A percentile compares a stretch with the other conserved stretches of the same genome.
Evolutionary conservation across 768 basidiomycete genomes (phyloP).

Genomic region (Strobilomyces dryophilus): DNA sequence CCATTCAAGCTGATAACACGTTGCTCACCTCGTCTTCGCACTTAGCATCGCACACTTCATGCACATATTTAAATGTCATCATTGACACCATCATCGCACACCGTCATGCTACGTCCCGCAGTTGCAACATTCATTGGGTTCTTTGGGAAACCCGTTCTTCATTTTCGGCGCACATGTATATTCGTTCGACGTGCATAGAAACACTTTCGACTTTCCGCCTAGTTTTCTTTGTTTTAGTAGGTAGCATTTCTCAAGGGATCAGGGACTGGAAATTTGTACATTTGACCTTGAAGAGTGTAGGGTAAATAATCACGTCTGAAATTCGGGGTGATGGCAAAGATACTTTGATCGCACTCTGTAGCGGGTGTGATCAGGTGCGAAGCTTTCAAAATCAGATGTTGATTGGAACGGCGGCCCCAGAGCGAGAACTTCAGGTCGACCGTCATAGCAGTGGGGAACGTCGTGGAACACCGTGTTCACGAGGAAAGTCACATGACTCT

Average conservation of each 20-base stretch:
- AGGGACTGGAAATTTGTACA: constrained; percentile 1
- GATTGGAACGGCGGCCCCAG: no score
- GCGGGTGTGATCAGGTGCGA: not conserved
- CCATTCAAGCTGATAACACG: not conserved
- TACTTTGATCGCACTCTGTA: not conserved
- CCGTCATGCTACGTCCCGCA: constrained; percentile 1
- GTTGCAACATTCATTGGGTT: constrained; percentile 6
- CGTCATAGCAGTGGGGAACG: no score
- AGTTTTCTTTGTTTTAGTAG: constrained; percentile 22
- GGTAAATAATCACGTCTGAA: not conserved
- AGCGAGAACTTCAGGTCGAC: no score
- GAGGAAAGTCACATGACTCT: constrained; percentile 22
- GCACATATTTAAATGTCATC: constrained; percentile 6
- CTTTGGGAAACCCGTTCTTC: not conserved
- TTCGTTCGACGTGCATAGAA: constrained; percentile 18
- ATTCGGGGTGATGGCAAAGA: not conserved
- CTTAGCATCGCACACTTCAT: constrained; percentile 7
- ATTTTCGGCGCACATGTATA: constrained; percentile 9
- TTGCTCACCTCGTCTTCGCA: constrained; percentile 8
- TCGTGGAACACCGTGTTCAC: not conserved
- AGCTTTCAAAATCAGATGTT: not conserved
- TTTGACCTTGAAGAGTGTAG: not conserved
- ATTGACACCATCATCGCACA: constrained; percentile 1
- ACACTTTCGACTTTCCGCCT: constrained; percentile 22
- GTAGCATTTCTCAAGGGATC: not conserved